Evolutionary conservation across 345 rosid genomes (phyloP), one percentile per base, ranked within the genome.

Genomic region (Acer saccharum): DNA sequence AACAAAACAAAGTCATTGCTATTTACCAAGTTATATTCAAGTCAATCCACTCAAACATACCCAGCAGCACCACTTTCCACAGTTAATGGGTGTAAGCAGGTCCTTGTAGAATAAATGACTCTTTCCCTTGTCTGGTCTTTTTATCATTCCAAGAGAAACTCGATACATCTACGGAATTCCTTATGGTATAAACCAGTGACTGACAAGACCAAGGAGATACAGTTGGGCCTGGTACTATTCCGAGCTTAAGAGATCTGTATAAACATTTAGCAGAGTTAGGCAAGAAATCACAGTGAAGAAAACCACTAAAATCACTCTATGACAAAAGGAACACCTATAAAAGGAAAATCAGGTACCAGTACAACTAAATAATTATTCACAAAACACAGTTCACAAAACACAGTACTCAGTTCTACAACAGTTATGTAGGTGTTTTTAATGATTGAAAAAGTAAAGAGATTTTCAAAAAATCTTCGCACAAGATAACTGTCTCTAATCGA

Each of bases 191-290:
- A 66, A 87, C 95, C 76, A 87, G 75, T 5, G 89, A 86, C 81
- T 86, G 90, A 77, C 89, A 84, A 68, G 93, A 84, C 65, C 87
- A 84, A 79, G 82, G 84, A 43, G 86, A 83, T 29, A 79, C 60
- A 32, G 83, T 75, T 35, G 94, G 88, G 43, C 93, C 88, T 23
- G 90, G 88, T 80, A 92, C 91, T 79, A 92, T 50, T n/a, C 97
- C 97, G 78, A 94, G 92, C 84, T 89, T 91, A 79, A 94, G 88
- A 61, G 96, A 91, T 83, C 97, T 94, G 83, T 65, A 72, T 6
- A 80, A 75, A 62, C 81, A 80, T 75, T 39, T 18, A 69, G 46
- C 25, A 63, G 27, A 25, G 9, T 25, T 52, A 68, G 65, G 69
- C 21, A 17, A 16, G 61, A 81, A 80, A 77, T 44, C 57, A 68